Evolutionary conservation across 2,329 filamentous ascomycete species (phyloP).

Genomic region (Cytospora chrysosperma): DNA sequence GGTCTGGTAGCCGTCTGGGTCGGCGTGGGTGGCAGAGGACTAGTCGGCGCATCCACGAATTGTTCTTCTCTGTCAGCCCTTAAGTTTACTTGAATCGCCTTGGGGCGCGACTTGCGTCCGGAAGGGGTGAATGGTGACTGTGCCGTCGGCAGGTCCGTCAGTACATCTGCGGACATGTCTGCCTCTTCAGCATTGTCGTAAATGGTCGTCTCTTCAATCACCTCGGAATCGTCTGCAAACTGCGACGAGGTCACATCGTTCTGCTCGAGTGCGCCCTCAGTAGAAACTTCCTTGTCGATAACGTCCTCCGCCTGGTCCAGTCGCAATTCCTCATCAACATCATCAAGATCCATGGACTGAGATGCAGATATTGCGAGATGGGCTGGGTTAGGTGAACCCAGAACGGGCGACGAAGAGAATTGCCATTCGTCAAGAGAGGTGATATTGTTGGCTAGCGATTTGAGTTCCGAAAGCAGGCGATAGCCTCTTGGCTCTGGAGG

Average conservation of each 20-base stretch:
- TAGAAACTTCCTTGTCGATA: background rate
- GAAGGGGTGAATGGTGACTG: conserved; percentile 5
- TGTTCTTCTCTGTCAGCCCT: conserved; percentile 47
- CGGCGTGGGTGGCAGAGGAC: conserved; percentile 37
- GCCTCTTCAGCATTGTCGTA: background rate
- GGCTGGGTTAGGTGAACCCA: conserved; percentile 47
- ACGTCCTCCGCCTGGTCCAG: conserved; percentile 24
- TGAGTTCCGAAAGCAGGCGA: conserved; percentile 52
- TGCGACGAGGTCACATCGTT: conserved; percentile 1
- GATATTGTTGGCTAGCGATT: conserved; percentile 45
- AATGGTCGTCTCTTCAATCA: conserved; percentile 13
- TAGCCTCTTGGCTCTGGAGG: conserved; percentile 56
- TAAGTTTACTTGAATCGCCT: conserved; percentile 36
- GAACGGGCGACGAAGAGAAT: conserved; percentile 55
- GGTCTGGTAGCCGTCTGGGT: conserved; percentile 28
- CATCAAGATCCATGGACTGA: conserved; percentile 27
- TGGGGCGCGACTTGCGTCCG: conserved; percentile 16
- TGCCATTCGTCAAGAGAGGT: conserved; percentile 49
- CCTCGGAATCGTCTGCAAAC: background rate
- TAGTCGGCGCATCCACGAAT: conserved; percentile 50
- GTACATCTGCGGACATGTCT: background rate
- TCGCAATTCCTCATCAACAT: conserved; percentile 25
- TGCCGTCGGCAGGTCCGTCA: background rate
- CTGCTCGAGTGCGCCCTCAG: background rate
- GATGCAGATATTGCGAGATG: conserved; percentile 30